Base-by-base conservation (phyloP, 2,329 filamentous ascomycete genomes). In the Alternaria sp. region DNA sequence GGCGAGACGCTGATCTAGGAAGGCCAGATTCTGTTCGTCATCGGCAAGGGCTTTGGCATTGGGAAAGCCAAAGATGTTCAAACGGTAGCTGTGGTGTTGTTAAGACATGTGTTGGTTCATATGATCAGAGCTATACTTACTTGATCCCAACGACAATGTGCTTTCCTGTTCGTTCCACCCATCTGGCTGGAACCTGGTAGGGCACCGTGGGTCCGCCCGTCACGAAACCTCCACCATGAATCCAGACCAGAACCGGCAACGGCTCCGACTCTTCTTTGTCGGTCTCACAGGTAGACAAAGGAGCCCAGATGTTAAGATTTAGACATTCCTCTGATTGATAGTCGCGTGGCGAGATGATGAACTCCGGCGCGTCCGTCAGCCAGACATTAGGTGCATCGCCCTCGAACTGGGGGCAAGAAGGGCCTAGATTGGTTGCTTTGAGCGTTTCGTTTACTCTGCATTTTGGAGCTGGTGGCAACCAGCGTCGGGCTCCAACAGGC, bases 201-300 rank as follows among this genome's bases (percentile, higher is more conserved):
- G 83, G 81, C 0, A 84, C 79, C 28, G 82, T 76, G 13, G 81
- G 71, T 23, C 83, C 83, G 28, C 84, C 84, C 7, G 75, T 80
- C 10, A 74, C 63, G 62, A 84, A 85, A 3, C 81, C 81, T 15
- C 85, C 85, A 5, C 84, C 85, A 43, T 84, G 82, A 36, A 85
- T 77, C 76, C 82, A 86, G 19, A 63, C 78, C 6, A 83, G 73
- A 0, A 86, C 84, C 1, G 84, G 84, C 5, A 84, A 69, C 0
- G 70, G 13, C 60, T 72, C 28, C 63, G 70, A 30, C 15, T 63
- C 50, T 1, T 65, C 21, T 51, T 46, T n/a, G 45, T 57, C 10
- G n/a, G n/a, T 12, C 9, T 57, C 13, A 11, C 46, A 54, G 15
- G 58, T 45, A 1, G 65, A 53, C 60, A 64, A 67, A 8, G 82